phyloP scores from a whole-genome alignment of 2,329 filamentous ascomycete species.

The Ophiosphaerella narmari region DNA sequence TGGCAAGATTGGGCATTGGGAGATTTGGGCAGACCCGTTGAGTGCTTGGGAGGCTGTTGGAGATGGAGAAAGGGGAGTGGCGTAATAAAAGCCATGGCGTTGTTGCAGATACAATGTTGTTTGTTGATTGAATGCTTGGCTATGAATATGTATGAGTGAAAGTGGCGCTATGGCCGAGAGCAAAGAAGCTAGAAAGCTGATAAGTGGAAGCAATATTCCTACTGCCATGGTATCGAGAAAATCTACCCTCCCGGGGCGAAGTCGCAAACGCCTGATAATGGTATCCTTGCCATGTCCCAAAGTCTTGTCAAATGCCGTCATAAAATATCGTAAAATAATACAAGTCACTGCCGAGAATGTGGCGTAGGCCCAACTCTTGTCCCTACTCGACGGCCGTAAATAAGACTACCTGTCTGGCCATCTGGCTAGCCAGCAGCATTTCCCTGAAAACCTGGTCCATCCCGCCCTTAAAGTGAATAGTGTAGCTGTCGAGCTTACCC shows the following conservation, averaged over 20 bases:
- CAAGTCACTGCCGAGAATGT: too few species aligned
- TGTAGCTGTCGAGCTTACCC: conserved; percentile 45
- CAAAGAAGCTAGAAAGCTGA: neutral
- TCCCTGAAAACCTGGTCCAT: conserved; percentile 46
- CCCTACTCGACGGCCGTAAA: conserved; percentile 43
- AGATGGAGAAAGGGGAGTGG: conserved; percentile 7
- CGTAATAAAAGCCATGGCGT: too few species aligned
- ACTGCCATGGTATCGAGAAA: conserved; percentile 3
- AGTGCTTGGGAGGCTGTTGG: conserved; percentile 49
- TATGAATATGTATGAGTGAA: neutral
- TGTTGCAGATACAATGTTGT: neutral
- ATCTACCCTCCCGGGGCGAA: neutral
- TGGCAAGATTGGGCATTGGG: conserved; percentile 49
- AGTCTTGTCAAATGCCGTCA: conserved; percentile 9
- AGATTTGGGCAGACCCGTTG: conserved; percentile 52
- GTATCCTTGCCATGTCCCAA: conserved; percentile 16
- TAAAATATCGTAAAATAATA: neutral
- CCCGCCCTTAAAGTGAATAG: conserved; percentile 44
- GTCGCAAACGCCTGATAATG: conserved; percentile 13
- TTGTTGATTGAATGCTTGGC: conserved; percentile 1
- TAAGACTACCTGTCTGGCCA: conserved; percentile 43
- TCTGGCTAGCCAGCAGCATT: conserved; percentile 44
- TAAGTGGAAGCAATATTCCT: neutral
- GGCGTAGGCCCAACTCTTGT: neutral
- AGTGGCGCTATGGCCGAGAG: neutral